A percentile compares a stretch with the other conserved stretches of the same genome.
Evolutionary conservation across 108 stramenopile genomes (phyloP).

Genomic region (Cyclotella distinguenda): DNA sequence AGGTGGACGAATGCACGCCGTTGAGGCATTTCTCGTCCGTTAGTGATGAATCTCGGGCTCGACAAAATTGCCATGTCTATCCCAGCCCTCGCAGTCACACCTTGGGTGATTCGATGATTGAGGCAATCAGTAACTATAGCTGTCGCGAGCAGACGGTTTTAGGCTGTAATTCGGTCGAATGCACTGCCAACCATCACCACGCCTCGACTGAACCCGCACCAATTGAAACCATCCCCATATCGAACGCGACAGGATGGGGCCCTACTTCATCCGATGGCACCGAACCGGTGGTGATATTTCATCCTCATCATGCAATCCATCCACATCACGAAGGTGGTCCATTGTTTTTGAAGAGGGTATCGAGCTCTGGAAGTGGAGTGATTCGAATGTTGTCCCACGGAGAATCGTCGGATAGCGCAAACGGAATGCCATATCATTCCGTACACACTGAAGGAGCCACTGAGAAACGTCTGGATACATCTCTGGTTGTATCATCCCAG

Average conservation of each 20-base stretch:
- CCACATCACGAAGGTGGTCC: conserved; percentile 34
- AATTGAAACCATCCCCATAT: background rate
- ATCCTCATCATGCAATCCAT: conserved; percentile 49
- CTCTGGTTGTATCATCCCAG: background rate
- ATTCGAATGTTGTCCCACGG: conserved; percentile 1
- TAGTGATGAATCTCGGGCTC: conserved; percentile 2
- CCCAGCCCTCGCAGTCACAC: conserved; percentile 24
- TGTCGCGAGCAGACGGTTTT: conserved; percentile 33
- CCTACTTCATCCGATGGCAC: conserved; percentile 23
- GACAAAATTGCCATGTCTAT: conserved; percentile 2
- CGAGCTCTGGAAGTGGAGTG: background rate
- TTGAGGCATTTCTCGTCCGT: conserved; percentile 11
- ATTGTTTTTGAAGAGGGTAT: conserved; percentile 10
- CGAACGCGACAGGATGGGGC: conserved; percentile 26
- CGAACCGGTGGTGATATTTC: conserved; percentile 41
- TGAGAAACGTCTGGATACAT: background rate
- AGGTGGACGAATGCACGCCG: conserved; percentile 6
- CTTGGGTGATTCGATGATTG: conserved; percentile 38
- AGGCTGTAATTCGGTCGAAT: no score
- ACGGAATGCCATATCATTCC: background rate
- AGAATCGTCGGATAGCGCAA: conserved; percentile 1
- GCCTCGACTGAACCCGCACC: background rate
- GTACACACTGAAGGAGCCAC: background rate
- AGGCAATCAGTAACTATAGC: conserved; percentile 49
- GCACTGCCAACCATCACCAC: no score